Evolutionary conservation across 768 basidiomycete genomes (phyloP).

Genomic region (Mrakia hoshinonis): DNA sequence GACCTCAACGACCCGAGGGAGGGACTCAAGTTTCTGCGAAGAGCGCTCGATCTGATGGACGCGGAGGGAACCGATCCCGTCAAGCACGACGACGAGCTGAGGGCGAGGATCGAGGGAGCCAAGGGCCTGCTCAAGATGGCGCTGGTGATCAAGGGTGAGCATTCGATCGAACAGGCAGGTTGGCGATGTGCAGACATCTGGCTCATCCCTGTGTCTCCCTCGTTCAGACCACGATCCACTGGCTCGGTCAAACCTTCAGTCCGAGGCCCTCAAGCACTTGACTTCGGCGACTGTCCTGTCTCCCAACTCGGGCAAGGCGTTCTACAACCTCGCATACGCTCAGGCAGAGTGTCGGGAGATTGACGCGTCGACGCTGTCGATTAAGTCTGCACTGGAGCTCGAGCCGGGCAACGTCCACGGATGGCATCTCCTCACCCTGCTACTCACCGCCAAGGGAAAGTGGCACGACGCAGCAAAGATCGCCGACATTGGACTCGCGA

Average conservation of each 20-base stretch:
- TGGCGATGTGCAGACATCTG: neutral
- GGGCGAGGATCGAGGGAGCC: slow-evolving; percentile 38
- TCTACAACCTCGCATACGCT: slow-evolving; percentile 75
- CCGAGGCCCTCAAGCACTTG: slow-evolving; percentile 45
- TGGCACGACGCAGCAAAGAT: slow-evolving; percentile 70
- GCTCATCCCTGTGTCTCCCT: neutral
- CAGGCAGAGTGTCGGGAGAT: slow-evolving; percentile 61
- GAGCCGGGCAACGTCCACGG: slow-evolving; percentile 57
- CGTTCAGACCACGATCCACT: slow-evolving; percentile 56
- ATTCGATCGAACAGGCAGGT: neutral
- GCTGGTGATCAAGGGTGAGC: slow-evolving; percentile 61
- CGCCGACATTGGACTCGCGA: slow-evolving; percentile 66
- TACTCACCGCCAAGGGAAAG: slow-evolving; percentile 68
- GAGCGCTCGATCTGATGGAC: slow-evolving; percentile 29
- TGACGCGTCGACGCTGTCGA: slow-evolving; percentile 57
- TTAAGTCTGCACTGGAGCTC: slow-evolving; percentile 63
- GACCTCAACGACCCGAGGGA: slow-evolving; percentile 52
- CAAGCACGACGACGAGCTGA: slow-evolving; percentile 28
- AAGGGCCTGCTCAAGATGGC: slow-evolving; percentile 61
- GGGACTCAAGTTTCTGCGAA: slow-evolving; percentile 54
- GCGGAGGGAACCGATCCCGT: neutral
- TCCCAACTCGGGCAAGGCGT: slow-evolving; percentile 42
- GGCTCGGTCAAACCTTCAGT: slow-evolving; percentile 54
- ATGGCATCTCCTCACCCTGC: slow-evolving; percentile 82
- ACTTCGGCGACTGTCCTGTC: slow-evolving; percentile 36